Conservation (phyloP, 495 filamentous ascomycete genomes). For the Bathelium albidoporum region DNA sequence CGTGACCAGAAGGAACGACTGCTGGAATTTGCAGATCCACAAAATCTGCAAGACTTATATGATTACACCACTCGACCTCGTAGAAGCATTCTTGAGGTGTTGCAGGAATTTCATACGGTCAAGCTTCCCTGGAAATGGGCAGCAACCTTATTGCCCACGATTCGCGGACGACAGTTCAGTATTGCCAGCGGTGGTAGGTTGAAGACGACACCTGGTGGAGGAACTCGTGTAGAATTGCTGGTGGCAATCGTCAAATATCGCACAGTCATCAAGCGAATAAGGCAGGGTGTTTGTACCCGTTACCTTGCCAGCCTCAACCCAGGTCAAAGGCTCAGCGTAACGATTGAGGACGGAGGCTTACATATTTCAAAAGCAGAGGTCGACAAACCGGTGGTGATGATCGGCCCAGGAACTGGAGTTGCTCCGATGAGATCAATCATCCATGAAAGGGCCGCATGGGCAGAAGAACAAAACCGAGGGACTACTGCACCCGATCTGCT, state of each 20-base stretch:
- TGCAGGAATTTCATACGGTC: slow-evolving; percentile 81
- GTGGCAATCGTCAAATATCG: slow-evolving; percentile 77
- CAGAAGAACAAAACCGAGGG: slow-evolving; percentile 27
- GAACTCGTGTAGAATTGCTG: slow-evolving; percentile 58
- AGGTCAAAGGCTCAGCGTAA: slow-evolving; percentile 48
- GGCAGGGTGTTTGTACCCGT: slow-evolving; percentile 82
- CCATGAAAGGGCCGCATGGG: slow-evolving; percentile 48
- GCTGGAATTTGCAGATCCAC: slow-evolving; percentile 64
- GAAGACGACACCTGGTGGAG: slow-evolving; percentile 24
- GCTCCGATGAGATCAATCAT: slow-evolving; percentile 78
- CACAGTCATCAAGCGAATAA: slow-evolving; percentile 74
- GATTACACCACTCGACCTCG: slow-evolving; percentile 92
- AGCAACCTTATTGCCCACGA: slow-evolving; percentile 58
- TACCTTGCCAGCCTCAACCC: slow-evolving; percentile 58
- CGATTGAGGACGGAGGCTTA: slow-evolving; percentile 48
- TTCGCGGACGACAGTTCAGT: slow-evolving; percentile 77
- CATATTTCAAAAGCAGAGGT: slow-evolving; percentile 37
- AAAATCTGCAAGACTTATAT: slow-evolving; percentile 79
- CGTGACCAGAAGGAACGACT: slow-evolving; percentile 68
- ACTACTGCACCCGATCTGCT: slow-evolving; percentile 34
- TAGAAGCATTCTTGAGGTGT: slow-evolving; percentile 79
- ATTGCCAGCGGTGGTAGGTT: slow-evolving; percentile 63
- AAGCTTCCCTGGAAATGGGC: slow-evolving; percentile 67
- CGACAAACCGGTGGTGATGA: slow-evolving; percentile 56
- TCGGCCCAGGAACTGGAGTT: slow-evolving; percentile 84